These are phyloP conservation scores for Powellomyces hirtus DNA, from an alignment of 192 early-diverging fungal species.

Conservation along the genomic window DNA sequence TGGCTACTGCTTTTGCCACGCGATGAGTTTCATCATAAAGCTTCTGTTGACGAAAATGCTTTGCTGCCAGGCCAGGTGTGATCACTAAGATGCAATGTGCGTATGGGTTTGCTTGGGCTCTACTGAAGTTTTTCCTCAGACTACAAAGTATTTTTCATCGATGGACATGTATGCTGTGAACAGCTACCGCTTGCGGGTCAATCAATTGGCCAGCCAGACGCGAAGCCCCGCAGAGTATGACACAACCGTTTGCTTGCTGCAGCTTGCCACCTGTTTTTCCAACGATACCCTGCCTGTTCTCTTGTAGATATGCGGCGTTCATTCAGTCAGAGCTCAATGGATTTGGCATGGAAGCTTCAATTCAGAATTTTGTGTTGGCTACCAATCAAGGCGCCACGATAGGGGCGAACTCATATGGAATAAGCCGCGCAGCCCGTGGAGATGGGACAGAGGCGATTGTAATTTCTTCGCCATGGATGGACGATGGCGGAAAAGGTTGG, in stretches of 20 bases:
- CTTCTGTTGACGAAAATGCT: slow-evolving; percentile 44
- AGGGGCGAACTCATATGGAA: slow-evolving; percentile 78
- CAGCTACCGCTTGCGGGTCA: not conserved
- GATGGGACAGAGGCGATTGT: slow-evolving; percentile 89
- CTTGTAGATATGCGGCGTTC: slow-evolving; percentile 37
- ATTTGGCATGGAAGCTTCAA: slow-evolving; percentile 51
- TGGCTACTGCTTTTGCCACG: slow-evolving; percentile 31
- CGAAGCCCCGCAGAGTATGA: not conserved
- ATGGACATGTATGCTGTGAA: slow-evolving; percentile 9
- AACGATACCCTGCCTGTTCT: not conserved
- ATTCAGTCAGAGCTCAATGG: slow-evolving; percentile 46
- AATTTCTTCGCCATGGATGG: slow-evolving; percentile 78
- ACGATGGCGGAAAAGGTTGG: slow-evolving; percentile 54
- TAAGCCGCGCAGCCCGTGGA: slow-evolving; percentile 75
- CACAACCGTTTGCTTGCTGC: slow-evolving; percentile 1
- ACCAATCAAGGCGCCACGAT: slow-evolving; percentile 26
- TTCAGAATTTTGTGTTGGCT: slow-evolving; percentile 47
- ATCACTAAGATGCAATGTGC: not conserved
- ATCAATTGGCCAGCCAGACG: not conserved
- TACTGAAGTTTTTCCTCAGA: not conserved
- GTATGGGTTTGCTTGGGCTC: not conserved
- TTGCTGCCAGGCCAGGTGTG: slow-evolving; percentile 45
- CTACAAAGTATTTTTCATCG: slow-evolving; percentile 11
- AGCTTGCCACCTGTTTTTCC: no score
- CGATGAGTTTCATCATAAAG: slow-evolving; percentile 27